Base-by-base conservation (phyloP, 805 yeast genomes). In the Teunomyces funiuensis region DNA sequence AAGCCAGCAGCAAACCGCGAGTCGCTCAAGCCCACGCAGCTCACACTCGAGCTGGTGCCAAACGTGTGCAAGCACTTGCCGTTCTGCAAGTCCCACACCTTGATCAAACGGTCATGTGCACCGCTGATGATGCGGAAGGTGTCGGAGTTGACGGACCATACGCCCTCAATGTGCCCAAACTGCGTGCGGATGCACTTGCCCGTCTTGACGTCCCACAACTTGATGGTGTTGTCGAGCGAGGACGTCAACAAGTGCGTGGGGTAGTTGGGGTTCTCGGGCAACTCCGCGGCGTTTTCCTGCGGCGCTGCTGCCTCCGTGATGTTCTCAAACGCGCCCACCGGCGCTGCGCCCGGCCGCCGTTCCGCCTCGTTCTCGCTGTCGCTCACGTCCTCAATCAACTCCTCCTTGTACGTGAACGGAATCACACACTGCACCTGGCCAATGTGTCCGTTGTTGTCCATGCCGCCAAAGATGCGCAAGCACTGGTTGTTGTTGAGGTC, bases 101-200 rank as follows among this genome's bases (percentile, higher is more conserved):
- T 91, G 46, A 87, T 87, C 26, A 81, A 71, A 47, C 88, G 77
- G 68, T 93, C 99, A 58, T 93, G 97, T 1, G 97, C 90, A 1
- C 98, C 98, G 54, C 93, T 83, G 8, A 91, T 86, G 33, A 93
- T 86, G 51, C 99, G 77, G 73, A 93, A 93, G 28, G 90, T 89
- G 67, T 93, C 98, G 0, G 97, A 96, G 13, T 93, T 88, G 42
- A 93, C 85, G 31, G 91, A 88, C 97, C 98, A 91, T 14, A 93
- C 96, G 16, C 99, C 99, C 64, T 93, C 98, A 41, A 91, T 88
- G 59, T 93, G 99, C 2, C 99, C 99, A 68, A 91, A 93, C 62
- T 93, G 91, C 0, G 99, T 93, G 43, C 97, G 74, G 8, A 89
- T 79, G 57, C 98, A 91, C 60, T 81, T 79, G 3, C 97, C 97